Conservation (phyloP, 495 filamentous ascomycete genomes). For the Xylaria acuta region DNA sequence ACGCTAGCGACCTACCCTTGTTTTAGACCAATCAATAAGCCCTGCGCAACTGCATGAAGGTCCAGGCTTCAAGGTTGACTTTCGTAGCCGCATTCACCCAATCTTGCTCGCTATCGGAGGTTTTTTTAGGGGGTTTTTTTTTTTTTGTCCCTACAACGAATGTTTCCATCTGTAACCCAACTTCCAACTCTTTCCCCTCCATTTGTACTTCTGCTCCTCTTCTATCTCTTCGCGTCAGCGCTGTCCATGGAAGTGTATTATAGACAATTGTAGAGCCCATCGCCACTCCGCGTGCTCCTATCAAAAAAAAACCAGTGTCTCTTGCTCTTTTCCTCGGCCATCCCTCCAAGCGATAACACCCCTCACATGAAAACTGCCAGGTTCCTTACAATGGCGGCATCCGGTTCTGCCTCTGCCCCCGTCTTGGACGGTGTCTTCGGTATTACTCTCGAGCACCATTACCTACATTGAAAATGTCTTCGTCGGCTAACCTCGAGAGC, state of each 20-base stretch:
- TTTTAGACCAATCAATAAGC: background rate
- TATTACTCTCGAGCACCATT: conserved; percentile 38
- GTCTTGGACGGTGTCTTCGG: conserved; percentile 79
- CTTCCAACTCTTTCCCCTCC: background rate
- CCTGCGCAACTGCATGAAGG: background rate
- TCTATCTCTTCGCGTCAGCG: background rate
- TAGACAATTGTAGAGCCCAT: background rate
- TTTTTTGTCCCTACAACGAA: background rate
- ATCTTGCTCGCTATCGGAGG: too few species aligned
- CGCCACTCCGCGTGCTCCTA: background rate
- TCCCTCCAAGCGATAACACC: background rate
- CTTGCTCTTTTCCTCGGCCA: background rate
- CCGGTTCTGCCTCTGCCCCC: conserved; percentile 54
- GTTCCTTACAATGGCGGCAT: conserved; percentile 56
- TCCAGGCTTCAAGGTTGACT: background rate
- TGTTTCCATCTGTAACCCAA: background rate
- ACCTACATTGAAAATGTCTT: background rate
- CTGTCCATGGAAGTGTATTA: background rate
- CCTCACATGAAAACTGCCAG: conserved; percentile 36
- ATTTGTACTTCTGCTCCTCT: background rate
- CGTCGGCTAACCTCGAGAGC: conserved; percentile 5
- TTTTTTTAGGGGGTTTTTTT: conserved; percentile 1
- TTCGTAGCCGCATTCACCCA: background rate
- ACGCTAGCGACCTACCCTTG: background rate
- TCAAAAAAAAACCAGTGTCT: background rate